phyloP scores from a whole-genome alignment of 129 eudicot species.

The Flaveria robusta region DNA sequence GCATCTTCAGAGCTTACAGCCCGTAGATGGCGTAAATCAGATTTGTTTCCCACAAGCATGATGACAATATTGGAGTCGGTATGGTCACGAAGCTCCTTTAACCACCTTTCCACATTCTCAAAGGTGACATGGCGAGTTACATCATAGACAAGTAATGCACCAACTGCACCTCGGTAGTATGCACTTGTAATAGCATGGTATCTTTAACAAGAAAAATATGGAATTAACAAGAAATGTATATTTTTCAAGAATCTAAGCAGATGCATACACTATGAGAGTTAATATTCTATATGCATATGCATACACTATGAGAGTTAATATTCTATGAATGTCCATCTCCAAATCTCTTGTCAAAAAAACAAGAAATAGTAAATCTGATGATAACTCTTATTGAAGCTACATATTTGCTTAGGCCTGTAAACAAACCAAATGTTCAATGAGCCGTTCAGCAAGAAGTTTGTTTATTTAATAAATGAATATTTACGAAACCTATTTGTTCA shows the following conservation, averaged over 20 bases:
- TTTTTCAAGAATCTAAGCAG: background rate
- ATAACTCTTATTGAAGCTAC: background rate
- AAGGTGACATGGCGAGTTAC: slow-evolving; percentile 72
- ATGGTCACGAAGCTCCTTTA: slow-evolving; percentile 75
- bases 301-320: no score
- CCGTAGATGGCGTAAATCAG: slow-evolving; percentile 68
- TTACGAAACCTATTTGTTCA: no score
- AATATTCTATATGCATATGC: no score
- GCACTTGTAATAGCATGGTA: slow-evolving; percentile 86
- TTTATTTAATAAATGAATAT: no score
- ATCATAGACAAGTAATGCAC: slow-evolving; percentile 71
- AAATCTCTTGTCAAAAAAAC: background rate
- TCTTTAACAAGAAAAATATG: slow-evolving; percentile 37
- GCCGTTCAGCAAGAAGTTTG: no score
- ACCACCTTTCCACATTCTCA: slow-evolving; percentile 79
- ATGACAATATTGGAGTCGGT: slow-evolving; percentile 71
- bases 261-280: slow-evolving; percentile 4
- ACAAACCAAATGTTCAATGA: no score
- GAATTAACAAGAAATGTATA: no score
- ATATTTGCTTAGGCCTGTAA: background rate
- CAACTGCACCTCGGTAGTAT: slow-evolving; percentile 79
- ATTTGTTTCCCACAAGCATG: slow-evolving; percentile 82
- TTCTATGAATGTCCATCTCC: no score
- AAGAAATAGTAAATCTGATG: background rate
- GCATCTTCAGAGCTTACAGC: slow-evolving; percentile 71